phyloP scores from a whole-genome alignment of 176 grass and related monocot species.

The Alopecurus myosuroides region DNA sequence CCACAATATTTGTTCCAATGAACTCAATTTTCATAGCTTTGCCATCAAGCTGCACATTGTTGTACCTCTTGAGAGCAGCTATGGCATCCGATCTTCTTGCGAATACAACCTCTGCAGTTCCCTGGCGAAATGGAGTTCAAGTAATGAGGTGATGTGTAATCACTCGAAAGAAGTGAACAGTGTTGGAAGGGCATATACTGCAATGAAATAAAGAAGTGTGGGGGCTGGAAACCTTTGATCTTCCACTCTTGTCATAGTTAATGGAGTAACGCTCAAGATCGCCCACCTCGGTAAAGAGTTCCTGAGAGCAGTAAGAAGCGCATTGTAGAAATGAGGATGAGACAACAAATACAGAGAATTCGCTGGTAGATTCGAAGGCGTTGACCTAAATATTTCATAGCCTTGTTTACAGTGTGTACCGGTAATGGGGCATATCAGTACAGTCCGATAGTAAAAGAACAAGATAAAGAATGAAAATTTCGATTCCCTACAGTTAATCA shows the following conservation, averaged over 20 bases:
- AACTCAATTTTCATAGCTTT: constrained; percentile 71
- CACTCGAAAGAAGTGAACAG: neutral
- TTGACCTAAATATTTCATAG: neutral
- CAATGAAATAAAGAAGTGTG: neutral
- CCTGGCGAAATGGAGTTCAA: constrained; percentile 22
- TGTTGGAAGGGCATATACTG: neutral
- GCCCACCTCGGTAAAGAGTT: constrained; percentile 69
- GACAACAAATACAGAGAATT: neutral
- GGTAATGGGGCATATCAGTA: neutral
- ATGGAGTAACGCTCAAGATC: constrained; percentile 50
- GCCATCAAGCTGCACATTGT: constrained; percentile 62
- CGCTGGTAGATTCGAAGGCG: neutral
- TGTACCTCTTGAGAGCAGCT: constrained; percentile 69
- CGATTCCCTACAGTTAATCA: neutral
- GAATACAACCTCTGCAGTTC: constrained; percentile 70
- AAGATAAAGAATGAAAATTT: neutral
- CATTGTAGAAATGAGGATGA: neutral
- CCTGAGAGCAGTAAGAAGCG: constrained; percentile 24
- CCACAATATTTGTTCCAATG: constrained; percentile 46
- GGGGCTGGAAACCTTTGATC: constrained; percentile 46
- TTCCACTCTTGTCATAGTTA: constrained; percentile 69
- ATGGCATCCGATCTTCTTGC: constrained; percentile 53
- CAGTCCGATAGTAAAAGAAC: neutral
- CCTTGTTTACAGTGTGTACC: neutral
- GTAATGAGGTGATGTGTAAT: neutral